Evolutionary conservation across 2,329 filamentous ascomycete genomes (phyloP).

Genomic region (Curvularia verruculosa): DNA sequence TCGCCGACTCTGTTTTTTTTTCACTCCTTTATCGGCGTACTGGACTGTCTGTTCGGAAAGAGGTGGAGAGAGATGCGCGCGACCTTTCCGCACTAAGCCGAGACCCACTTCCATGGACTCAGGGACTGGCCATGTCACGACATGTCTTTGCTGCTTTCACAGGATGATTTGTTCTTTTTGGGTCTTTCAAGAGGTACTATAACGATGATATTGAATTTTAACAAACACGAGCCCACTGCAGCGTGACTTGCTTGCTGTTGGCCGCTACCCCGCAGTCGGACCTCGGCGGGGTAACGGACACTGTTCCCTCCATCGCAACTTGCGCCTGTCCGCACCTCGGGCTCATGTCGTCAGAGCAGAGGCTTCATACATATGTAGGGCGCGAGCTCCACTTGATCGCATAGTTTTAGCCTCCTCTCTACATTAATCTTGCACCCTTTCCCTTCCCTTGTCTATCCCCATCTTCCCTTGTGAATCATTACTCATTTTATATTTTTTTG

Average conservation of each 20-base stretch:
- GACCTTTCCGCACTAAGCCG: slow-evolving; percentile 5
- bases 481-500: not conserved
- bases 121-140: not conserved
- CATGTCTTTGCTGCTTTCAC: not conserved
- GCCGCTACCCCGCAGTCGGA: slow-evolving; percentile 29
- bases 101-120: not conserved
- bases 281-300: slow-evolving; percentile 35
- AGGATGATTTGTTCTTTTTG: not conserved
- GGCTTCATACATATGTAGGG: slow-evolving; percentile 22
- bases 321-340: slow-evolving; percentile 11
- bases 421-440: not conserved
- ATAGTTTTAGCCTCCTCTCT: not conserved
- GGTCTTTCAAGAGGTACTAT: not conserved
- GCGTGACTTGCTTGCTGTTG: slow-evolving; percentile 10
- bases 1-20: slow-evolving; percentile 1
- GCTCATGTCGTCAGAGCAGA: slow-evolving; percentile 19
- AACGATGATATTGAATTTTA: not conserved
- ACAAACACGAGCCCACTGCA: slow-evolving; percentile 15
- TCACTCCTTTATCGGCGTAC: not conserved
- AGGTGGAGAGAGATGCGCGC: slow-evolving; percentile 4
- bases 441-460: not conserved
- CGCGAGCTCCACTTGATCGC: slow-evolving; percentile 7
- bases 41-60: slow-evolving; percentile 2
- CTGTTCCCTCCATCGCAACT: slow-evolving; percentile 15
- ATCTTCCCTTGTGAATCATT: not conserved